Evolutionary conservation across 805 yeast species (phyloP), one percentile per base, ranked within the genome.

Genomic region (Suhomyces tanzawaensis): DNA sequence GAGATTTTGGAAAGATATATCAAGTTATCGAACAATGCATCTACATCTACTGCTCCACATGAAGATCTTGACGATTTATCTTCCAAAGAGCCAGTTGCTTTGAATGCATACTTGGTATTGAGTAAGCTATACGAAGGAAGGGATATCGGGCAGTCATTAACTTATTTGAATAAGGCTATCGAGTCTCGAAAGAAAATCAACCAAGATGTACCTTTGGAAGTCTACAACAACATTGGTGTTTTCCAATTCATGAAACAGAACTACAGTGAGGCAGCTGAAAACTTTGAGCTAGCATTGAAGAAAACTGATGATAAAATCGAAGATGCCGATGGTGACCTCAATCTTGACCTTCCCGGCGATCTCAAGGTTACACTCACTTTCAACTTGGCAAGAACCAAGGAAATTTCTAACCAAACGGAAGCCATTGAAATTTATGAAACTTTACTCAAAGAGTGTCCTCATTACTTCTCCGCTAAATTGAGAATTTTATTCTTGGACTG

Each of bases 141-240:
- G 40, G 88, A 84, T 51, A 55, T 79, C 30, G 72, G 75, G n/a
- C 81, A 77, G 55, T 81, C 96, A 0, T 69, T 87, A 48, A 74
- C 72, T 15, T 79, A 74, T 52, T 66, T 90, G 37, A 60, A 77
- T 42, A 74, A 77, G 51, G 81, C 90, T 28, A 66, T 79, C 16
- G 84, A 79, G 34, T 64, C 75, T 5, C 62, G 71, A 39, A 59
- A 64, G 30, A 59, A 58, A 22, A 63, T 60, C 25, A 55, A 59
- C 32, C 73, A 79, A 29, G 71, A 70, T 24, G 66, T 72, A 2
- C 78, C 81, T 2, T 62, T 75, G 32, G 84, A 81, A 48, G 66
- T 91, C 19, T 70, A 81, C 52, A 89, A 88, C 56, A 93, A 93
- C 52, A 70, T 88, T 48, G 98, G 95, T 30, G 95, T 86, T 4